Conservation (phyloP, 306 rosid species). For the Fagus sylvatica region DNA sequence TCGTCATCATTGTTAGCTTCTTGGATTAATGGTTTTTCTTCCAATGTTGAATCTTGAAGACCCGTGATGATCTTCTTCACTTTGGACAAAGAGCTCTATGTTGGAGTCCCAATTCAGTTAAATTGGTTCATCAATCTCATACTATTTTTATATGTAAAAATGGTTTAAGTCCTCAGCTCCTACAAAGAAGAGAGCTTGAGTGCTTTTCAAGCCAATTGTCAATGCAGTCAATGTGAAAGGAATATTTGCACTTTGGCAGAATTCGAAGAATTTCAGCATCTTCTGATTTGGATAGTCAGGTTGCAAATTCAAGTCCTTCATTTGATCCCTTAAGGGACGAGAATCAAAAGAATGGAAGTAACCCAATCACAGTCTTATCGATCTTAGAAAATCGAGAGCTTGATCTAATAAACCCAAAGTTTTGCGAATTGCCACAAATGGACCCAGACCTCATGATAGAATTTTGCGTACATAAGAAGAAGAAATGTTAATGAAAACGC, state of each 20-base stretch:
- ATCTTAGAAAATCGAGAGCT: constrained; percentile 78
- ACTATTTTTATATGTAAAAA: constrained; percentile 57
- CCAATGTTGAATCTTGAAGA: constrained; percentile 84
- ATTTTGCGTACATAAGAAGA: constrained; percentile 64
- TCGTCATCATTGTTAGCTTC: constrained; percentile 26
- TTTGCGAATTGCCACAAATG: constrained; percentile 18
- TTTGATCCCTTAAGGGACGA: constrained; percentile 81
- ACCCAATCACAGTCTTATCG: constrained; percentile 77
- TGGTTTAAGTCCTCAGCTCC: constrained; percentile 57
- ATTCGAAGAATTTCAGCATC: constrained; percentile 74
- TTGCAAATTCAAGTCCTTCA: constrained; percentile 85
- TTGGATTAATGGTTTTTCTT: constrained; percentile 51
- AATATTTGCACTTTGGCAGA: constrained; percentile 87
- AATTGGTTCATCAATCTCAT: constrained; percentile 56
- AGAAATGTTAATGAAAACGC: constrained; percentile 61
- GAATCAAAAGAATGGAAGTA: constrained; percentile 89
- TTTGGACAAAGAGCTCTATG: constrained; percentile 74
- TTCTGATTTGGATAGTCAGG: constrained; percentile 82
- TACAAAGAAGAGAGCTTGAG: constrained; percentile 90
- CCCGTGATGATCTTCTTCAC: constrained; percentile 64
- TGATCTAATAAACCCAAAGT: constrained; percentile 36
- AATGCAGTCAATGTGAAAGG: constrained; percentile 84
- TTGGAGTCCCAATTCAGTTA: constrained; percentile 59
- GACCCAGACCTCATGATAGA: constrained; percentile 38
- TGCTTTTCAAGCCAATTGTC: constrained; percentile 94